phyloP scores from a whole-genome alignment of 257 asterid genomes.

The Solanum tarijense region DNA sequence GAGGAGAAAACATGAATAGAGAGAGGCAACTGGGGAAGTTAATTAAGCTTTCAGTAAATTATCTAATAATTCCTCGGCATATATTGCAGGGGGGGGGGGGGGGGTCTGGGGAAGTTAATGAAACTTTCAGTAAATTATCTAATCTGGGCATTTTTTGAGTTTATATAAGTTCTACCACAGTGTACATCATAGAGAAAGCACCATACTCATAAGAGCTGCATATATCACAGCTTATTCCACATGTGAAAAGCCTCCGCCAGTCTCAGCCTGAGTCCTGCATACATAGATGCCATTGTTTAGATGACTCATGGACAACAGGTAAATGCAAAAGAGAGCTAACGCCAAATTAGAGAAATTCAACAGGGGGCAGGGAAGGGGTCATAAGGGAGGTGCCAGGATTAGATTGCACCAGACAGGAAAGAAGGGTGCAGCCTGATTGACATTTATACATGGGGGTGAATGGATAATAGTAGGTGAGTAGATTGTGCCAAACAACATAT shows the following conservation, averaged over 20 bases:
- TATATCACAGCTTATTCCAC: conserved; percentile 29
- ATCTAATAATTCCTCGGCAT: neutral
- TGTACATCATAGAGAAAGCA: neutral
- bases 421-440: neutral
- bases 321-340: neutral
- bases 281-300: neutral
- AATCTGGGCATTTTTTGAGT: neutral
- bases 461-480: neutral
- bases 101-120: neutral
- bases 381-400: neutral
- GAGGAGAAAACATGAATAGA: neutral
- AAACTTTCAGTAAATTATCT: neutral
- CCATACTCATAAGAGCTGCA: neutral
- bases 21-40: neutral
- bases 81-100: rapidly evolving
- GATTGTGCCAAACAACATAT: neutral
- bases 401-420: neutral
- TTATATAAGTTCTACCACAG: neutral
- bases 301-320: neutral
- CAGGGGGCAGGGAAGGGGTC: neutral
- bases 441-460: neutral
- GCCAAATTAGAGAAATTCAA: neutral
- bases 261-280: conserved; percentile 67
- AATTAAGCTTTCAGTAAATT: neutral
- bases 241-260: conserved; percentile 75